Conservation (phyloP, 2,329 filamentous ascomycete species). For the Huntiella savannae region DNA sequence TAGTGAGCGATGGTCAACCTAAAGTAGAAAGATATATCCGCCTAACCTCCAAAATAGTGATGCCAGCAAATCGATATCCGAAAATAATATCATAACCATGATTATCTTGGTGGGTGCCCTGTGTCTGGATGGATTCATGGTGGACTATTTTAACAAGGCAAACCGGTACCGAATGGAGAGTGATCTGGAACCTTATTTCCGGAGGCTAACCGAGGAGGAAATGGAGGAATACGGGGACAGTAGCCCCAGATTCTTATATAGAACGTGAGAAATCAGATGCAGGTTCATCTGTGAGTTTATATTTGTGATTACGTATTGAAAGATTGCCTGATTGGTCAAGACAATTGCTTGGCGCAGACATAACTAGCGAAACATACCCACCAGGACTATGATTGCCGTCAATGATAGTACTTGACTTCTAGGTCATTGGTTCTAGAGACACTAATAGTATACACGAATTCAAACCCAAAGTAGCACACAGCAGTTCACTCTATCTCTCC, state of each 20-base stretch:
- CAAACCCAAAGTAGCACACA: no score
- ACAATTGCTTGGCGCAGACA: no score
- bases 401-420: no score
- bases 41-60: neutral
- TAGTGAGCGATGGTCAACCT: neutral
- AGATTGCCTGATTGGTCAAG: no score
- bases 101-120: neutral
- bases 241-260: neutral
- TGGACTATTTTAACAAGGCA: neutral
- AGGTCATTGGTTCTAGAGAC: no score
- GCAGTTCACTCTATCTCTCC: no score
- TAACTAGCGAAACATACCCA: no score
- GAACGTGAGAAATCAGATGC: neutral
- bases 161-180: neutral
- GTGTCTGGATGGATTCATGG: neutral
- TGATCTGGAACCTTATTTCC: neutral
- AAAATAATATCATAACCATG: neutral
- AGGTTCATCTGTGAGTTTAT: no score
- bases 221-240: neutral
- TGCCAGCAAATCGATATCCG: neutral
- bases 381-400: no score
- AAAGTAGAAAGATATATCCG: no score
- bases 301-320: no score
- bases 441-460: no score
- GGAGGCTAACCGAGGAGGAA: neutral